Base-by-base conservation (phyloP, 192 early-diverging fungal genomes). In the Chytriomyces hyalinus region DNA sequence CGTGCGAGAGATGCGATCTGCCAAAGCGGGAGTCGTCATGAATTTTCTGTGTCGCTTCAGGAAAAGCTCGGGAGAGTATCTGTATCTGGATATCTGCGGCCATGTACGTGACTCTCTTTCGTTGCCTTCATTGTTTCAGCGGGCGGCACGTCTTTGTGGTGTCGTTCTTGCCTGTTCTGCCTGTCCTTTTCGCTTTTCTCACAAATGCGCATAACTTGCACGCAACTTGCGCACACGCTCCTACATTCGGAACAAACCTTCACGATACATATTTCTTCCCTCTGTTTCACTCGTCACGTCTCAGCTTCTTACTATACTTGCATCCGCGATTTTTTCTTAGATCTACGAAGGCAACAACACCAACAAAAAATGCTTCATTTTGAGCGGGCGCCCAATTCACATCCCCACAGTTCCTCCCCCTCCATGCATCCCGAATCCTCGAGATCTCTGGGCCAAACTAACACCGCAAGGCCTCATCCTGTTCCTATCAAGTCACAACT, bases 331-430 rank as follows among this genome's bases (percentile, higher is more conserved):
- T 2, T 59, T 66, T 72, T 17, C 6, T 50, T 72, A 89, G 76
- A 84, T 88, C 24, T 87, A 91, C 66, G 86, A 90, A 71, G 89
- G 88, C 46, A 79, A 77, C 49, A 78, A 53, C 46, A 68, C 47
- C 77, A 90, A 90, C 73, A 86, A 87, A 26, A 90, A 90, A 53
- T 93, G 90, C 73, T 88, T 91, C n/a, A 83, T 93, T 51, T 63
- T 93, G 22, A 85, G 87, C 4, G 91, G 88, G 28, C 84, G 91
- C 28, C 87, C 83, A 20, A 24, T 81, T 9, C 75, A 79, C 6
- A 13, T 51, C 6, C 36, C 63, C 13, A 15, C 64, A 0, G 60
- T 46, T 22, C 64, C 63, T n/a, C 24, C 44, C 1, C 22, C 45
- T 44, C 61, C 49, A 13, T 62, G 60, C 26, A 80, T 65, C 5